phyloP scores from a whole-genome alignment of 2,329 filamentous ascomycete species.

The Talaromyces sp. region DNA sequence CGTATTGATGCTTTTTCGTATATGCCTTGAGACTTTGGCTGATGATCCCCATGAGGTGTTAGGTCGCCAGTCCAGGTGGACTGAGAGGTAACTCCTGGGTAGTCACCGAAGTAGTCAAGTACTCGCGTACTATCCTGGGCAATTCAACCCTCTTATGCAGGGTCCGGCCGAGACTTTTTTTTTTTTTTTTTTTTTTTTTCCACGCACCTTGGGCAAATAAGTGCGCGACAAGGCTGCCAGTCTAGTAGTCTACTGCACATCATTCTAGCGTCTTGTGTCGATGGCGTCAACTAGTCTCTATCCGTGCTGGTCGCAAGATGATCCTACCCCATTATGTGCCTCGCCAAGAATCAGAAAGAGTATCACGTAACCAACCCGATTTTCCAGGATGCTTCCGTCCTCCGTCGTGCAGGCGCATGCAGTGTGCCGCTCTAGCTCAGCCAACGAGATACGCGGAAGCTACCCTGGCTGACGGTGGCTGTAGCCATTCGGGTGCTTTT shows the following conservation, averaged over 20 bases:
- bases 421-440: slow-evolving; percentile 1
- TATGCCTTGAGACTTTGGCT: neutral
- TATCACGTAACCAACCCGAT: neutral
- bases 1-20: neutral
- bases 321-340: neutral
- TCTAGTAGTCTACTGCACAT: slow-evolving; percentile 27
- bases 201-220: slow-evolving; percentile 19
- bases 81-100: neutral
- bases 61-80: neutral
- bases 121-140: neutral
- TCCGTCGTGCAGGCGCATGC: slow-evolving; percentile 18
- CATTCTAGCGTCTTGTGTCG: slow-evolving; percentile 16
- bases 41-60: too few relatives aligned
- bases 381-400: slow-evolving; percentile 10
- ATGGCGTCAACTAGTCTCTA: slow-evolving; percentile 15
- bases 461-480: slow-evolving; percentile 7
- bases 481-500: slow-evolving; percentile 1
- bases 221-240: slow-evolving; percentile 20
- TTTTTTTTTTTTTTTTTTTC: too few relatives aligned
- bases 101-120: neutral
- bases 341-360: neutral
- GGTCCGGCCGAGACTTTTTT: slow-evolving; percentile 12
- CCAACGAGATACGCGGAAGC: slow-evolving; percentile 5
- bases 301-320: neutral
- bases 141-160: slow-evolving; percentile 1